Percentiles rank a stretch among this genome's conserved stretches.
Evolutionary conservation across 345 rosid genomes (phyloP).

Genomic region (Euclidium syriacum): DNA sequence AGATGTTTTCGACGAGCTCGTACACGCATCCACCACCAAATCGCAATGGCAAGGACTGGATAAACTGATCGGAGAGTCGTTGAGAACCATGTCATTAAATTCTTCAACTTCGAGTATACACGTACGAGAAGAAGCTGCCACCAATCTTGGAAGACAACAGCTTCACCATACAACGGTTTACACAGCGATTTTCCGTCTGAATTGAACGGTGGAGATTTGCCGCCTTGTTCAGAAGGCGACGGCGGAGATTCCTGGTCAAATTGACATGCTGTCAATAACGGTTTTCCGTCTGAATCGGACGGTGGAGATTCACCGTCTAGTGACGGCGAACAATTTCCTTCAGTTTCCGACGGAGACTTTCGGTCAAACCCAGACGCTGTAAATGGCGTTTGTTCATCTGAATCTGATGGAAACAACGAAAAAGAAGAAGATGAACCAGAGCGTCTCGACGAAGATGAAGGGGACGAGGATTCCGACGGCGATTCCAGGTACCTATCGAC

Average conservation of each 20-base stretch:
- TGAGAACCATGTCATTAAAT: conserved; percentile 15
- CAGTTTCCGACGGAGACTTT: background rate
- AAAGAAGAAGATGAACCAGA: conserved; percentile 24
- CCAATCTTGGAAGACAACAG: conserved; percentile 18
- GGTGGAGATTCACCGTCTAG: background rate
- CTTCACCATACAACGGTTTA: background rate
- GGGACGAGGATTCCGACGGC: conserved; percentile 9
- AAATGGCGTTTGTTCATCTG: conserved; percentile 2
- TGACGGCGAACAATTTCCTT: background rate
- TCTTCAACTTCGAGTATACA: conserved; percentile 31
- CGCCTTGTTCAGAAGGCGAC: background rate
- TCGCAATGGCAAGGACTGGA: conserved; percentile 25
- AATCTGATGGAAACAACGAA: conserved; percentile 18
- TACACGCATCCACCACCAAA: conserved; percentile 43
- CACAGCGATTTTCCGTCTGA: background rate
- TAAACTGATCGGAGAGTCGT: conserved; percentile 17
- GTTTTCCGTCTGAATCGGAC: background rate
- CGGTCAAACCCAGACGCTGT: background rate
- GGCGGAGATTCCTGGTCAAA: conserved; percentile 1
- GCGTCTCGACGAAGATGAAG: conserved; percentile 10
- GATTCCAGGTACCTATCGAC: conserved; percentile 9
- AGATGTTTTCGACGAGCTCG: conserved; percentile 27
- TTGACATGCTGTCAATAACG: background rate
- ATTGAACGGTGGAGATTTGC: background rate
- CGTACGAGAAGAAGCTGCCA: conserved; percentile 27